Base-by-base conservation (phyloP, 1,284 basidiomycete genomes). In the Ganoderma leucocontextum region DNA sequence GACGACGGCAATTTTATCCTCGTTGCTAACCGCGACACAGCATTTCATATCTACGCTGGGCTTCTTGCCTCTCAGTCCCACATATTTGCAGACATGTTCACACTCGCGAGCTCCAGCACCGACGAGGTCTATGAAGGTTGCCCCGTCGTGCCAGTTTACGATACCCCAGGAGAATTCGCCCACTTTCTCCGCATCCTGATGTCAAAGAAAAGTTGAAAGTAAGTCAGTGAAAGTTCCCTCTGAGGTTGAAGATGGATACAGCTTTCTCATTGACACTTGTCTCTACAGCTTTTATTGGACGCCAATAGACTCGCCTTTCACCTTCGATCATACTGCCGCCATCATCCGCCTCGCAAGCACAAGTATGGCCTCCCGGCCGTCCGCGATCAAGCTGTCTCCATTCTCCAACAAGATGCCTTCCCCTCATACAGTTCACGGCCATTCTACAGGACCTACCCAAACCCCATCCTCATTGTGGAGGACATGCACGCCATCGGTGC, bases 1-100 rank as follows among this genome's bases (percentile, higher is more conserved):
- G 41, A 44, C 9, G 60, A 62, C 19, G 60, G 60, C 12, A 62
- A 41, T 33, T 33, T 62, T 13, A 35, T 62, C 44, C 42, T 62
- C 42, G 33, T 62, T 8, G 41, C 42, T 15, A 12, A 33, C 4
- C 2, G 29, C 25, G 15, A 49, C 33, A 62, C 38, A 0, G 69
- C 61, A 5, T 76, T 73, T 41, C 69, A 69, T 17, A 65, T 76
- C 5, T 68, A 71, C 44, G 42, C 62, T 13, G 64, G 64, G 6
- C 29, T 75, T 10, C 70, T 76, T 2, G 67, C 70, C 10, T 41
- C 60, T 4, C 68, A 73, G 3, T 76, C 74, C 10, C 8, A 52
- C 2, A 57, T 74, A 2, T 74, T 76, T 19, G 49, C 55, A 0
- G 70, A 69, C 41, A 49, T 76, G 44, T 74, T 76, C 49, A 33